Evolutionary conservation across 352 stramenopile genomes (phyloP), one percentile per base, ranked within the genome.

Genomic region (Phytophthora pini): DNA sequence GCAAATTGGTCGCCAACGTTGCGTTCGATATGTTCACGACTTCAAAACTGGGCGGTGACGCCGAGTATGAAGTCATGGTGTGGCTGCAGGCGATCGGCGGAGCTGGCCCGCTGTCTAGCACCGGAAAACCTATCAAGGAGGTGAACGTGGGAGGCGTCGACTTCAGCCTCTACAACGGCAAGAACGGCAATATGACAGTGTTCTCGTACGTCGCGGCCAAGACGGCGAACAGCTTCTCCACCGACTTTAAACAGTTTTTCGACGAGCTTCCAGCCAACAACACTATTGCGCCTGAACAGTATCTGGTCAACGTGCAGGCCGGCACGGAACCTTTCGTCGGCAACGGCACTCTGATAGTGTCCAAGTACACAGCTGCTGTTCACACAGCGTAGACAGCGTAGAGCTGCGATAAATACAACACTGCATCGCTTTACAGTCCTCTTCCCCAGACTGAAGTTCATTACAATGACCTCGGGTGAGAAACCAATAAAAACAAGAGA

Each of bases 1-100:
- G 38, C 7, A 69, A 34, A 43, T 45, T 43, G 12, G 41, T 58
- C 3, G 51, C 58, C 5, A 66, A 69, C 31, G 54, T 69, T 22
- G 51, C 63, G 4, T 79, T 76, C 47, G 72, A 77, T 27, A 54
- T 80, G 10, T 80, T 77, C 56, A 77, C 68, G 15, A 62, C 51
- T 3, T 74, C 72, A 17, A 77, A 53, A 20, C 50, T 48, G 0
- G 56, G 56, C 20, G 53, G 62, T 2, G 65, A 55, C 34, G 46
- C 27, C 2, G 46, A 53, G 4, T 53, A 40, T 27, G 31, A 36
- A 36, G 31, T 36, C 10, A 36, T 36, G 31, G 31, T 36, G 13
- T 40, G 46, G 27, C 15, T 39, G 20, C 17, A 38, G 12, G 46
- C 46, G 15, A 39, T 50, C 44, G 20, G 44, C 9, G 44, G 44